Evolutionary conservation across 306 rosid genomes (phyloP), one percentile per base, ranked within the genome.

Genomic region (Amphicarpaea edgeworthii): DNA sequence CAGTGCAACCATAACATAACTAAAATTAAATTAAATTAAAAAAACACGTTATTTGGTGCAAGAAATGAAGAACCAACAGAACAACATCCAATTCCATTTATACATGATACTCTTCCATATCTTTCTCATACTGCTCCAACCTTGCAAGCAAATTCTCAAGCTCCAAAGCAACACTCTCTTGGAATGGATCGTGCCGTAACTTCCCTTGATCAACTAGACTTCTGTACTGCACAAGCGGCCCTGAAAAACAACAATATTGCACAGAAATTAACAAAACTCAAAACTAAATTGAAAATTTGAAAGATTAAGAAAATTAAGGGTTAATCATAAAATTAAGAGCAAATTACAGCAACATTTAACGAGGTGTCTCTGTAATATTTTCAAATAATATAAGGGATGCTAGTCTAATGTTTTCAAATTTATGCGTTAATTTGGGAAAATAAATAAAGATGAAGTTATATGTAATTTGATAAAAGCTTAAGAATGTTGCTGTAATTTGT

Each of bases 41-140:
- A 67, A 30, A 15, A 7, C 8, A 7, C 32, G 12, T 30, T 60
- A 46, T 5, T 21, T 16, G 16, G 40, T 30, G 11, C 50, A 37
- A 46, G 24, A 17, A 37, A 47, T 57, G 17, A 45, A 42, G 2
- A 73, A 72, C n/a, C 1, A 69, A 19, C 9, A 53, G 1, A 53
- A 60, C 5, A 51, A 50, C n/a, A n/a, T 32, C 58, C 40, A 23
- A 23, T 17, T 40, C 70, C 58, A 72, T 32, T 12, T 19, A 72
- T 85, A 95, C 97, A 81, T 89, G 95, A 85, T 90, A 95, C 26
- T 89, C 92, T 82, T 90, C 86, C 98, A 95, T 92, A 54, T 88
- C 92, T 76, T 76, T 86, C 82, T 95, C 98, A 79, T 95, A 90
- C 82, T 87, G 85, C 86, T 87, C 96, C 87, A 92, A 87, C 84